These are phyloP conservation scores for Leishmania lainsoni DNA, from an alignment of 208 protist species.

Conservation along the genomic window DNA sequence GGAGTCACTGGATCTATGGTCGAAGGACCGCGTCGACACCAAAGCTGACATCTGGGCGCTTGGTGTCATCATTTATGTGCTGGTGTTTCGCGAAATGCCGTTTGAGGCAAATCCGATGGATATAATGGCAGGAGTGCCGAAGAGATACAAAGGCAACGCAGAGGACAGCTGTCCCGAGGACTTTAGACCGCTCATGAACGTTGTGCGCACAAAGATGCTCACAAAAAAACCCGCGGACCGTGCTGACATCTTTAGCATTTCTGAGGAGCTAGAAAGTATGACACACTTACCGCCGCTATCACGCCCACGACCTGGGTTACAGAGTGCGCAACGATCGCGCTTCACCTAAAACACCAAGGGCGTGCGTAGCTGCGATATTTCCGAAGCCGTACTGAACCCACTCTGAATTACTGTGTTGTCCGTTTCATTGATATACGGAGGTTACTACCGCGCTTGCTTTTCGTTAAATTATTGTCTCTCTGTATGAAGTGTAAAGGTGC, in stretches of 20 bases:
- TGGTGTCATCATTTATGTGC: conserved; percentile 94
- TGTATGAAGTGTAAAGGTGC: neutral
- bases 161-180: conserved; percentile 34
- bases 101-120: conserved; percentile 86
- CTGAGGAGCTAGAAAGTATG: conserved; percentile 46
- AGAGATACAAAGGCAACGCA: conserved; percentile 34
- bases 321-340: conserved; percentile 46
- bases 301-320: conserved; percentile 41
- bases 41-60: conserved; percentile 95
- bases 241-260: conserved; percentile 64
- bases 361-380: neutral
- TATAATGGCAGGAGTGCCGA: conserved; percentile 65
- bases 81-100: conserved; percentile 90
- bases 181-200: conserved; percentile 48
- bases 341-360: conserved; percentile 30
- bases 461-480: neutral
- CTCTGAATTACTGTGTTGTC: neutral
- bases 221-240: conserved; percentile 60
- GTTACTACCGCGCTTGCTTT: neutral
- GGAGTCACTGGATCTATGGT: conserved; percentile 95
- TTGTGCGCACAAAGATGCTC: conserved; percentile 61
- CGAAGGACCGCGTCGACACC: conserved; percentile 74
- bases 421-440: neutral
- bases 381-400: neutral
- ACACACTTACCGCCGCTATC: conserved; percentile 31